Evolutionary conservation across 2,329 filamentous ascomycete genomes (phyloP), one percentile per base, ranked within the genome.

Genomic region (Madurella mycetomatis): DNA sequence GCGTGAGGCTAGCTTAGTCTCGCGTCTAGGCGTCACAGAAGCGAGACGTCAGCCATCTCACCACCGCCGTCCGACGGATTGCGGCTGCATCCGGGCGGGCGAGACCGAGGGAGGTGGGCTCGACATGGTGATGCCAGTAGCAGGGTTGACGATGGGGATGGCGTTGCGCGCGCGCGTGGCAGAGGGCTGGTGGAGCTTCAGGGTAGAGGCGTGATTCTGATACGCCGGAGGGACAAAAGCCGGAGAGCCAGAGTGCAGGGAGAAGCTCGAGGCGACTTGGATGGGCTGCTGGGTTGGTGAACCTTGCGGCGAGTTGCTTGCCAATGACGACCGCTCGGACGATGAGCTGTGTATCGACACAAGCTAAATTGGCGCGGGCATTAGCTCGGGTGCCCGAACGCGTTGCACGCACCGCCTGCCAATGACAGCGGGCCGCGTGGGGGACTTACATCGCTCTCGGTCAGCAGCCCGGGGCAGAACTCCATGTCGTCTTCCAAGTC

Each of bases 61-160:
- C 81, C 81, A 84, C 61, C 78, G 76, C 59, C 77, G 74, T 54
- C 71, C 72, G 60, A 81, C 73, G 51, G 70, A 64, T 65, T 81
- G 79, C 67, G 81, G 80, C 76, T 85, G 79, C 69, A 82, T 77
- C 67, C 76, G 55, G 47, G 65, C 76, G 58, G 83, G 83, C 43
- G 82, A 85, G 43, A 85, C 80, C 56, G 83, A 85, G 41, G 86
- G 86, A 25, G 92, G 90, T 63, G 92, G 92, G 76, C 90, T 95
- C 53, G 90, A 86, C 78, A 96, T 87, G 67, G 84, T 83, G 71
- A 91, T 85, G 67, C 94, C 91, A 54, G 92, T 96, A 64, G 83
- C 88, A 51, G 94, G 94, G 79, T 99, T 95, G 73, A 97, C 90
- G 70, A 99, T 99, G 56, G 92, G 92, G 63, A 97, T 97, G 67